These are phyloP conservation scores for Chlorella ohadii DNA, from an alignment of 139 green algal species.

Conservation along the genomic window DNA sequence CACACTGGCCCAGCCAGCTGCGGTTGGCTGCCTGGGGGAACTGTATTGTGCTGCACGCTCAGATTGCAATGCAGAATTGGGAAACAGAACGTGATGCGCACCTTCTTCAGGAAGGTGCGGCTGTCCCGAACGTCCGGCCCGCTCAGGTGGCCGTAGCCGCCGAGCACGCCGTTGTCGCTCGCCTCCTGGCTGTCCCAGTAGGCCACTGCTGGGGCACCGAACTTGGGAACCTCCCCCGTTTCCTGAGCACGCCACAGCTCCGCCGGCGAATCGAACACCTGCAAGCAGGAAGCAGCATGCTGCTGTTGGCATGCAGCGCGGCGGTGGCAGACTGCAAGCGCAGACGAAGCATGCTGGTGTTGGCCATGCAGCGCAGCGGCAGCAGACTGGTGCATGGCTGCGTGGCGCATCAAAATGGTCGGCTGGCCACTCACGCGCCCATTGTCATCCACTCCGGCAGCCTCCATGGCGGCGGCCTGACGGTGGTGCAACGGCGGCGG, in stretches of 20 bases:
- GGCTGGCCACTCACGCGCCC: constrained; percentile 36
- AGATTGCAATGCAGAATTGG: too few relatives aligned
- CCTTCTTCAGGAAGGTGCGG: constrained; percentile 72
- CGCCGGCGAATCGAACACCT: constrained; percentile 60
- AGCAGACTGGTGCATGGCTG: too few relatives aligned
- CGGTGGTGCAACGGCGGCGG: too few relatives aligned
- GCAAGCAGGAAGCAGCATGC: background rate
- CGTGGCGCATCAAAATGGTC: too few relatives aligned
- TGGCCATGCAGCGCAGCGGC: too few relatives aligned
- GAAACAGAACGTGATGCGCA: too few relatives aligned
- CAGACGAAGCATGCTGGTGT: too few relatives aligned
- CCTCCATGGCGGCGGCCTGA: constrained; percentile 6
- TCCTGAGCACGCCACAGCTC: constrained; percentile 70
- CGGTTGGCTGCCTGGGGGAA: too few relatives aligned
- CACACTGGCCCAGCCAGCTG: background rate
- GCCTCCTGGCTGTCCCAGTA: constrained; percentile 79
- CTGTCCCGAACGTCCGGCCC: constrained; percentile 82
- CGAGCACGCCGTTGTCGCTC: constrained; percentile 83
- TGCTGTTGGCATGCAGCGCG: too few relatives aligned
- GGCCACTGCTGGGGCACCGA: constrained; percentile 42
- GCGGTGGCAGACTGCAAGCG: background rate
- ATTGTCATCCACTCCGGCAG: constrained; percentile 26
- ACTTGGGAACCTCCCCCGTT: constrained; percentile 5
- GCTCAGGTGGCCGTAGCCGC: constrained; percentile 84
- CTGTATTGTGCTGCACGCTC: too few relatives aligned